Evolutionary conservation across 257 asterid genomes (phyloP), one percentile per base, ranked within the genome.

Genomic region (Nicotiana noctiflora): DNA sequence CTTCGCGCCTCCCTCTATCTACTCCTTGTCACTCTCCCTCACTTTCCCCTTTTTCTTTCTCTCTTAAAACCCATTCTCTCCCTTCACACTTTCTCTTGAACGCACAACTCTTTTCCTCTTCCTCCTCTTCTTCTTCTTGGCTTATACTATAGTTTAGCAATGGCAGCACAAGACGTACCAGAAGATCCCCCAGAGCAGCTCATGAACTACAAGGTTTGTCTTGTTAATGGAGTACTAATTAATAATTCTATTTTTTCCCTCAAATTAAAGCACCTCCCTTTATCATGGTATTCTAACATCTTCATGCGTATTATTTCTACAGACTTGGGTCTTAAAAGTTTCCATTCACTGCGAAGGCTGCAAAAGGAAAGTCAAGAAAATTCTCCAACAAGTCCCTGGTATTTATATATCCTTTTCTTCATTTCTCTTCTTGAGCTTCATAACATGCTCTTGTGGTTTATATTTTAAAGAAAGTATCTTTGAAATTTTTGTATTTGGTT

Each of bases 311-410:
- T 75, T 37, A 49, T 76, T 37, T 77, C 19, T 21, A 34, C 89
- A 92, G 95, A 88, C 79, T 8, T 90, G 90, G 86, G 75, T 84
- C n/a, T 85, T 92, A 80, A 91, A 79, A 84, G 93, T 91, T 80
- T 92, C 95, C 1, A 90, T 92, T 84, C 95, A 92, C 83, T 92
- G 97, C 72, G 90, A 88, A 85, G 97, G 94, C 57, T 92, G 97
- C 88, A 91, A 88, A 83, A 86, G 79, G 68, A 92, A 91, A 81
- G 95, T 92, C 66, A 88, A 86, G 84, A 92, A 91, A 81, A 87
- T 90, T 61, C 89, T 92, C 51, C 68, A 12, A 23, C 89, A 84
- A 83, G 76, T 92, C 65, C 88, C 83, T 12, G 94, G 97, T 89
- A 72, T 7, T 62, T 2, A 19, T 13, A 52, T 75, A 17, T 15